Conservation (phyloP, 1,139 yeast species). For the Protomyces gravidus region DNA sequence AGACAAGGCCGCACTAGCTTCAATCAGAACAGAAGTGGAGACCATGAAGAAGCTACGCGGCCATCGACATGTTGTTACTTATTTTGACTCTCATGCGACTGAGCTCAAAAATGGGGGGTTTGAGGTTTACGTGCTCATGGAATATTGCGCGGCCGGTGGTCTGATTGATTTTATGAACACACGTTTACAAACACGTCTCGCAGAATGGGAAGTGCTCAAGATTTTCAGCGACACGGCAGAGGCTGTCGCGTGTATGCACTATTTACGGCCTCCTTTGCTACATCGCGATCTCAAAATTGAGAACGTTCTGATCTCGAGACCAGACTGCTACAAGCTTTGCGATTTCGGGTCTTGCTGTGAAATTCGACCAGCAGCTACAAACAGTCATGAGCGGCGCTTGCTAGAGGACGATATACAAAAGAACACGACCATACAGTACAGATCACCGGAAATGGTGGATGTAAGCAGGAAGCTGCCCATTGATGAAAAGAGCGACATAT, state of each 20-base stretch:
- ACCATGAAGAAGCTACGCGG: conserved; percentile 81
- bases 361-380: conserved; percentile 57
- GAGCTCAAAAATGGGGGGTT: conserved; percentile 54
- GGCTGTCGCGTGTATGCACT: conserved; percentile 87
- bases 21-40: conserved; percentile 70
- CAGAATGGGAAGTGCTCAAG: conserved; percentile 73
- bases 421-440: conserved; percentile 95
- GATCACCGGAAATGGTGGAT: conserved; percentile 96
- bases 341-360: conserved; percentile 92
- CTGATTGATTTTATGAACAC: conserved; percentile 91
- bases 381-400: conserved; percentile 59
- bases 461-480: conserved; percentile 77
- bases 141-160: conserved; percentile 65
- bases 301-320: conserved; percentile 74
- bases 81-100: conserved; percentile 94
- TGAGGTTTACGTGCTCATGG: conserved; percentile 91
- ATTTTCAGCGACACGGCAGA: conserved; percentile 78
- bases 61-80: conserved; percentile 72
- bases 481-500: conserved; percentile 89
- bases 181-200: conserved; percentile 72
- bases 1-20: conserved; percentile 63
- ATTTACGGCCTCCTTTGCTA: conserved; percentile 69
- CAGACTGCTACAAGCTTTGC: conserved; percentile 73
- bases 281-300: conserved; percentile 96
- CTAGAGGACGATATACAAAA: conserved; percentile 78